Base-by-base conservation (phyloP, 148 eudicot genomes). In the Silene conica region DNA sequence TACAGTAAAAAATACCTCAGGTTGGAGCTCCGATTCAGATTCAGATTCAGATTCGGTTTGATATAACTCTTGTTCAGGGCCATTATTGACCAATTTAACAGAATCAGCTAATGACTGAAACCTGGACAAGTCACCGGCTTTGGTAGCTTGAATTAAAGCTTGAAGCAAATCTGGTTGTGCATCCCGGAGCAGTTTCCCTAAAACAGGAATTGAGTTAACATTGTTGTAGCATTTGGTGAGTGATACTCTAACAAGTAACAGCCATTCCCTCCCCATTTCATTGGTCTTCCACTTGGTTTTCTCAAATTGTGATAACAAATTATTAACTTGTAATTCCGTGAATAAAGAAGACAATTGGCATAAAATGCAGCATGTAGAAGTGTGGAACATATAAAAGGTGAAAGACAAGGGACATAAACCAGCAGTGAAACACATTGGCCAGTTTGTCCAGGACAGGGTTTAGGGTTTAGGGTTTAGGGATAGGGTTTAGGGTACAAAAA, bases 141-240 rank as follows among this genome's bases (percentile, higher is more conserved):
- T 91, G 65, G 92, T 89, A 60, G 97, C 97, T 82, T 88, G 87
- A 76, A 91, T 91, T 23, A 91, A 78, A 74, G 85, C 87, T 77
- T 82, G 89, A 85, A 94, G 87, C 81, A 94, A 77, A 67, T 91
- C 89, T 15, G 90, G 90, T 34, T 94, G 82, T 55, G 83, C 92
- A 70, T 88, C 96, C 66, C 98, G 82, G 11, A 94, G 83, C 78
- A 91, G 74, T 81, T 83, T 89, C 55, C 98, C 98, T 94, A 76
- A 58, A 63, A 56, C 43, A 38, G 0, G 4, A 38, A 38, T 5
- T 4, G 0, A 38, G 43, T 38, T 38, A 6, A 38, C 4, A 22
- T 41, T 60, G 5, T 0, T 41, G 45, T 14, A 71, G 20, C 31
- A 31, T 15, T 3, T 10, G 52, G 8, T 38, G 1, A 4, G 43